phyloP scores from a whole-genome alignment of 257 asterid genomes.

The Solanum phureja region DNA sequence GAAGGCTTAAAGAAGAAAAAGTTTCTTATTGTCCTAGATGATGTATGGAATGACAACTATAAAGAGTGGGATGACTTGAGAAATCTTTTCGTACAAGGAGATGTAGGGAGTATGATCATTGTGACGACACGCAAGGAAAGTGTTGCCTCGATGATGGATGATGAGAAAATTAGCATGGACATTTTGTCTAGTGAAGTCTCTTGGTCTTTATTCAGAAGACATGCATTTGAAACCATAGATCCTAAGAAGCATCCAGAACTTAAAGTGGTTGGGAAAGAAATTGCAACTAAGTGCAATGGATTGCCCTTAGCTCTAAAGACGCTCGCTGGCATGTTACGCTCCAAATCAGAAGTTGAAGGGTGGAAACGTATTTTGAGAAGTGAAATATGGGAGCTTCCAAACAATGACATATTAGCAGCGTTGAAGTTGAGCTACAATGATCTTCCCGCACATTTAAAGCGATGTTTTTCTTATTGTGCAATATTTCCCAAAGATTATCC shows the following conservation, averaged over 20 bases:
- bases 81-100: background rate
- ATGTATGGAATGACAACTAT: slow-evolving; percentile 5
- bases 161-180: background rate
- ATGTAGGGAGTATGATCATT: slow-evolving; percentile 7
- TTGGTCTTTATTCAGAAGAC: background rate
- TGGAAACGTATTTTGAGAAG: background rate
- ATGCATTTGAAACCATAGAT: background rate
- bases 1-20: background rate
- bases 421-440: slow-evolving; percentile 12
- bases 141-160: background rate
- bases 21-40: slow-evolving; percentile 11
- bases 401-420: background rate
- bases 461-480: slow-evolving; percentile 16
- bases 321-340: background rate
- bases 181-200: background rate
- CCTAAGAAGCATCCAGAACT: background rate
- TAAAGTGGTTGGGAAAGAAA: background rate
- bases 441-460: slow-evolving; percentile 11
- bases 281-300: background rate
- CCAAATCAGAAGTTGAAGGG: background rate
- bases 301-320: slow-evolving; percentile 8
- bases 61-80: background rate
- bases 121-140: background rate
- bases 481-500: slow-evolving; percentile 11
- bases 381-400: slow-evolving; percentile 5